Conservation (phyloP, 495 filamentous ascomycete genomes). For the Choiromyces venosus region DNA sequence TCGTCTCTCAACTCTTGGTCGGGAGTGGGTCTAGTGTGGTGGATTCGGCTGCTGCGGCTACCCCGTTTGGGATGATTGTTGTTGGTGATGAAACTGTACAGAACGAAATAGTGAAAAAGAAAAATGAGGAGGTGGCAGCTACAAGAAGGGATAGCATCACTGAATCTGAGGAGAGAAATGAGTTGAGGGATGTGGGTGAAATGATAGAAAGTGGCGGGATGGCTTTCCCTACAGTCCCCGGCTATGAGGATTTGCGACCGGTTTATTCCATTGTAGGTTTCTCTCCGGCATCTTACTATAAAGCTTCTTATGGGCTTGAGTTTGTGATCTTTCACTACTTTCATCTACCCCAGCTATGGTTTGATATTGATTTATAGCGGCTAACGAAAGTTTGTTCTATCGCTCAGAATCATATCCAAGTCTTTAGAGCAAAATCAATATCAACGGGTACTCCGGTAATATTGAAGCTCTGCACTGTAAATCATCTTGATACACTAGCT, state of each 20-base stretch:
- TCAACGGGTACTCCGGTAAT: conserved; percentile 36
- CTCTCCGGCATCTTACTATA: conserved; percentile 7
- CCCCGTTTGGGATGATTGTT: conserved; percentile 37
- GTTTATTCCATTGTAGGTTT: conserved; percentile 41
- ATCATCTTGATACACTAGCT: conserved; percentile 41
- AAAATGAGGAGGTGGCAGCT: conserved; percentile 19
- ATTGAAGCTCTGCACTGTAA: conserved; percentile 40
- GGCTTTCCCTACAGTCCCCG: conserved; percentile 27
- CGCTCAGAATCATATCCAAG: conserved; percentile 40
- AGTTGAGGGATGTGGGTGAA: conserved; percentile 2
- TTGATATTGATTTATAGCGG: background rate
- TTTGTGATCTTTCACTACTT: conserved; percentile 4
- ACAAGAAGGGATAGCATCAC: conserved; percentile 24
- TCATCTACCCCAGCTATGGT: background rate
- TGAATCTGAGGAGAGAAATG: conserved; percentile 11
- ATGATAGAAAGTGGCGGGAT: conserved; percentile 20
- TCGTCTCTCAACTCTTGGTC: conserved; percentile 29
- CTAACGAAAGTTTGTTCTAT: conserved; percentile 19
- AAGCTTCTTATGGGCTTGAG: background rate
- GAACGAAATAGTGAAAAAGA: conserved; percentile 19
- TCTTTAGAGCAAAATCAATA: conserved; percentile 37
- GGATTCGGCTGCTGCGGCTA: conserved; percentile 5
- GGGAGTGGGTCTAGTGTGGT: conserved; percentile 14
- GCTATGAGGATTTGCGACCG: conserved; percentile 36
- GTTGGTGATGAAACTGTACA: conserved; percentile 27